Percentiles rank a stretch among this genome's conserved stretches.
These are phyloP conservation scores for Graphiopsis chlorocephala DNA, from an alignment of 2,329 filamentous ascomycete genomes.

Conservation along the genomic window DNA sequence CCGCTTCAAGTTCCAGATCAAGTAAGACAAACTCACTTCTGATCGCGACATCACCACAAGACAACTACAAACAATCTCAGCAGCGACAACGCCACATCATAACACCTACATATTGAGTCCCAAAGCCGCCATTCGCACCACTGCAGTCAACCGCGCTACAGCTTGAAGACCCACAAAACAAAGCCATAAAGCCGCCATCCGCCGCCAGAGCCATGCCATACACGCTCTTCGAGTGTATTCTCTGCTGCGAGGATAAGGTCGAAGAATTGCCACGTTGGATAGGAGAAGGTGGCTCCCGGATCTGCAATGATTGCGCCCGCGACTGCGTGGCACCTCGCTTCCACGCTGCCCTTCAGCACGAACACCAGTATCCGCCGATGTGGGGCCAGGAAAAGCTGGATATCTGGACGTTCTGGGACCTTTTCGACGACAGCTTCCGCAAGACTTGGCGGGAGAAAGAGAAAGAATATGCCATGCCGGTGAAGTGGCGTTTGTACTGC, in stretches of 20 bases:
- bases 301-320: slow-evolving; percentile 16
- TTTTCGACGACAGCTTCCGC: background rate
- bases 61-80: background rate
- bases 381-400: background rate
- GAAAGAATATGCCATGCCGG: slow-evolving; percentile 14
- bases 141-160: background rate
- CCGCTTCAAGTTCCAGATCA: background rate
- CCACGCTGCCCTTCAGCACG: slow-evolving; percentile 15
- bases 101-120: background rate
- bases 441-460: background rate
- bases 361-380: slow-evolving; percentile 12
- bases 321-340: slow-evolving; percentile 4
- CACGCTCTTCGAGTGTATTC: background rate
- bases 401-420: background rate
- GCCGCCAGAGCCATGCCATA: background rate
- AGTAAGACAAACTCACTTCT: background rate
- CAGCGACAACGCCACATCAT: background rate
- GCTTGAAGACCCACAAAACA: background rate
- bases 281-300: background rate
- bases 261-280: background rate
- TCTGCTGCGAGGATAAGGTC: background rate
- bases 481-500: slow-evolving; percentile 14
- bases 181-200: background rate
- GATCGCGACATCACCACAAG: background rate
- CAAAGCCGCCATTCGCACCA: background rate